phyloP scores from a whole-genome alignment of 352 stramenopile genomes.

The Phytopythium oedochilum region DNA sequence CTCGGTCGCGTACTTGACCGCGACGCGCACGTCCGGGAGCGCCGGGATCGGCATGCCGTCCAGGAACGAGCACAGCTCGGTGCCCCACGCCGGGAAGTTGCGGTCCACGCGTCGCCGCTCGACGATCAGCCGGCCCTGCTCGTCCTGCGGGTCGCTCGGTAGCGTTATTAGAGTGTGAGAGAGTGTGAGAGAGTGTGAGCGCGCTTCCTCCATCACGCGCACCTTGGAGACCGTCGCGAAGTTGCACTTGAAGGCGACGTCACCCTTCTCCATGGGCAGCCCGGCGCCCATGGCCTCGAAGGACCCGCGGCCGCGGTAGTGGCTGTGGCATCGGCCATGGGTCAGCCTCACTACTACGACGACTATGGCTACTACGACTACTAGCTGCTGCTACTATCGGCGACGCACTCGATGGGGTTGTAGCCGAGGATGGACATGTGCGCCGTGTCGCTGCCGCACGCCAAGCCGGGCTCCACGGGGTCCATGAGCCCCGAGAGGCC shows the following conservation, averaged over 20 bases:
- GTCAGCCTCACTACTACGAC: too few relatives aligned
- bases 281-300: constrained; percentile 88
- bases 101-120: constrained; percentile 73
- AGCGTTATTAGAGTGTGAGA: too few relatives aligned
- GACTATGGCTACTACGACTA: too few relatives aligned
- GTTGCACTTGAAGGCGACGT: constrained; percentile 90
- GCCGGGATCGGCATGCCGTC: constrained; percentile 48
- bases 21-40: constrained; percentile 62
- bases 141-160: constrained; percentile 21
- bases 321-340: too few relatives aligned
- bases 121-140: constrained; percentile 61
- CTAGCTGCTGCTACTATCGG: too few relatives aligned
- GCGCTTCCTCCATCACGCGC: background rate
- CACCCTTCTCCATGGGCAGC: constrained; percentile 75
- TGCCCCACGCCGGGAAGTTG: constrained; percentile 80
- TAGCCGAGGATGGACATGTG: constrained; percentile 91
- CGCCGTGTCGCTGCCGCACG: constrained; percentile 82
- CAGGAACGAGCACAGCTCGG: constrained; percentile 77
- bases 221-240: constrained; percentile 73
- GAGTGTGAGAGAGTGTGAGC: too few relatives aligned
- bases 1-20: constrained; percentile 85
- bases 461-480: constrained; percentile 77
- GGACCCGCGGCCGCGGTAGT: constrained; percentile 82
- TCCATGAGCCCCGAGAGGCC: constrained; percentile 84
- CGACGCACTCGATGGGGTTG: constrained; percentile 74